These are phyloP conservation scores for Musa itinerans DNA, from an alignment of 176 grass and related monocot species.

Conservation along the genomic window DNA sequence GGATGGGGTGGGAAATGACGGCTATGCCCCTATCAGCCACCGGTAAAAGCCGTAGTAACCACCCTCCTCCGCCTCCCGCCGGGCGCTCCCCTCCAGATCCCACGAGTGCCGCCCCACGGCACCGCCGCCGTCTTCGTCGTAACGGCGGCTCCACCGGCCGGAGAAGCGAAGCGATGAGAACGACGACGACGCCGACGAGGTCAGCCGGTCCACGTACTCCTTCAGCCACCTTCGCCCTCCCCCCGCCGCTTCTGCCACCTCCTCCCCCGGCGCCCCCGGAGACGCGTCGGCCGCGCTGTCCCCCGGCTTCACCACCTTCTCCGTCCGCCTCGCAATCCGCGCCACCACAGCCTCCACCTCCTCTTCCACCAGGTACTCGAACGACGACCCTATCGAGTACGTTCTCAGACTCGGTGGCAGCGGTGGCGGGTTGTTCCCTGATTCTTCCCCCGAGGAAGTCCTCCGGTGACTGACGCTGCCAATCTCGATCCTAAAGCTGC, in stretches of 20 bases:
- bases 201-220: slow-evolving; percentile 31
- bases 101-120: slow-evolving; percentile 54
- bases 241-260: slow-evolving; percentile 3
- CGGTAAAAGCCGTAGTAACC: slow-evolving; percentile 44
- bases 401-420: slow-evolving; percentile 21
- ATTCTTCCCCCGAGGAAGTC: slow-evolving; percentile 25
- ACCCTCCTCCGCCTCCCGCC: slow-evolving; percentile 31
- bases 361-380: slow-evolving; percentile 74
- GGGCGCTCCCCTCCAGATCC: slow-evolving; percentile 46
- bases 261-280: not conserved
- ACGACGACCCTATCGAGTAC: slow-evolving; percentile 27
- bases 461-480: slow-evolving; percentile 63
- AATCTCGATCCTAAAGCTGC: slow-evolving; percentile 53
- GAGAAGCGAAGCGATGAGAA: slow-evolving; percentile 53
- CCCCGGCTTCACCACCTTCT: slow-evolving; percentile 22
- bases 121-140: slow-evolving; percentile 32
- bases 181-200: slow-evolving; percentile 44
- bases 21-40: slow-evolving; percentile 59
- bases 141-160: slow-evolving; percentile 53
- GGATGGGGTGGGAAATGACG: not conserved
- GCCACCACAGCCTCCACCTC: slow-evolving; percentile 56
- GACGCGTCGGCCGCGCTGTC: not conserved
- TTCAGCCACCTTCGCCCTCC: slow-evolving; percentile 18
- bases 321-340: slow-evolving; percentile 11
- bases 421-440: slow-evolving; percentile 12